These are phyloP conservation scores for Thinopyrum elongatum DNA, from an alignment of 176 grass and related monocot species.

Conservation along the genomic window DNA sequence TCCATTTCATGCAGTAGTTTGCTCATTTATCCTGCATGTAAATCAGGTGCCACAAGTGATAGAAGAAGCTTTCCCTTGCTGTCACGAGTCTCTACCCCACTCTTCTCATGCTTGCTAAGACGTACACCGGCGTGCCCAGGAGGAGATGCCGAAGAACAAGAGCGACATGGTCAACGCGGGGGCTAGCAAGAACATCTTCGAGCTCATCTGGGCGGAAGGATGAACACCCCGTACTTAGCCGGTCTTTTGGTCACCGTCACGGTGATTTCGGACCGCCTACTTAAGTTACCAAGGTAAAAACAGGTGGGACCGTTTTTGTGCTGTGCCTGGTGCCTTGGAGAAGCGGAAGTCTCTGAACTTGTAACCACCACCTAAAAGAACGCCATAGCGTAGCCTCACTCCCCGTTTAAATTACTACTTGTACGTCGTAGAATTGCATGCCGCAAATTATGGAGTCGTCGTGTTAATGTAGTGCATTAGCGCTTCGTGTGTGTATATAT, in stretches of 20 bases:
- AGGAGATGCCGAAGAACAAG: slow-evolving; percentile 72
- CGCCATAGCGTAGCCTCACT: not conserved
- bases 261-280: not conserved
- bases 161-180: slow-evolving; percentile 39
- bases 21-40: not conserved
- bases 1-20: slow-evolving; percentile 14
- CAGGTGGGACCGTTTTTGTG: not conserved
- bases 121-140: slow-evolving; percentile 58
- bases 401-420: not conserved
- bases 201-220: slow-evolving; percentile 50
- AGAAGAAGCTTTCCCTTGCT: slow-evolving; percentile 65
- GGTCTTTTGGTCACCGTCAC: not conserved
- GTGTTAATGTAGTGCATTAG: not conserved
- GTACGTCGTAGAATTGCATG: not conserved
- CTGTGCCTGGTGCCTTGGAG: not conserved
- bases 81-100: slow-evolving; percentile 64
- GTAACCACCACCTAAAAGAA: not conserved
- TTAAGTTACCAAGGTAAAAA: not conserved
- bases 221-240: not conserved
- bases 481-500: too few species aligned
- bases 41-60: slow-evolving; percentile 83
- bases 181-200: slow-evolving; percentile 78
- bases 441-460: not conserved
- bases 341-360: not conserved
- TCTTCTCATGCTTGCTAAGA: slow-evolving; percentile 50